These are phyloP conservation scores for Pyricularia grisea DNA, from an alignment of 2,329 filamentous ascomycete species.

Conservation along the genomic window DNA sequence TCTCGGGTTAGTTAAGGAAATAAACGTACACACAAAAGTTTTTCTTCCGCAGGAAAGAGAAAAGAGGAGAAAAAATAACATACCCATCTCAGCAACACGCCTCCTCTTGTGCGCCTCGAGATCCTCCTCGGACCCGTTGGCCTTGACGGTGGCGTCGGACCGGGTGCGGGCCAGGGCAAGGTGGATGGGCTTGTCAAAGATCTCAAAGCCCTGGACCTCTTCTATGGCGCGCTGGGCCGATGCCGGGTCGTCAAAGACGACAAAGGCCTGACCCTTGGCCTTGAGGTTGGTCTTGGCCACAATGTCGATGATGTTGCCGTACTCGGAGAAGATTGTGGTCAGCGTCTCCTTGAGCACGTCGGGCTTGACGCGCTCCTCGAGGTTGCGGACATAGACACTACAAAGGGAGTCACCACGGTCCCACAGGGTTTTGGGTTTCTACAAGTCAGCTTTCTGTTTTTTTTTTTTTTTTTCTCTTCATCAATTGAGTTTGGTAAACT, in stretches of 20 bases:
- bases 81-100: constrained; percentile 84
- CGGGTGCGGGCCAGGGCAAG: constrained; percentile 71
- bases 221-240: constrained; percentile 76
- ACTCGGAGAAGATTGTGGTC: constrained; percentile 73
- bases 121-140: constrained; percentile 65
- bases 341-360: constrained; percentile 67
- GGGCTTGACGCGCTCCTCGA: constrained; percentile 86
- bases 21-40: neutral
- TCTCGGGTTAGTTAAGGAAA: neutral
- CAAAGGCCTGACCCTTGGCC: constrained; percentile 90
- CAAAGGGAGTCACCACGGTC: neutral
- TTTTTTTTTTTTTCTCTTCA: no score
- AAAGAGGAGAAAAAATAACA: constrained; percentile 10
- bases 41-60: neutral
- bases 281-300: constrained; percentile 71
- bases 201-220: constrained; percentile 82
- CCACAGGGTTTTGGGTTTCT: neutral
- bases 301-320: constrained; percentile 69
- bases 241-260: constrained; percentile 79
- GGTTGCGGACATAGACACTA: constrained; percentile 67
- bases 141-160: constrained; percentile 80
- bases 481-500: neutral
- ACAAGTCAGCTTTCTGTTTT: neutral
- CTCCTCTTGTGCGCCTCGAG: constrained; percentile 80
- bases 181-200: constrained; percentile 87